These are phyloP conservation scores for Suillus weaverae DNA, from an alignment of 768 basidiomycete genomes.

Conservation along the genomic window DNA sequence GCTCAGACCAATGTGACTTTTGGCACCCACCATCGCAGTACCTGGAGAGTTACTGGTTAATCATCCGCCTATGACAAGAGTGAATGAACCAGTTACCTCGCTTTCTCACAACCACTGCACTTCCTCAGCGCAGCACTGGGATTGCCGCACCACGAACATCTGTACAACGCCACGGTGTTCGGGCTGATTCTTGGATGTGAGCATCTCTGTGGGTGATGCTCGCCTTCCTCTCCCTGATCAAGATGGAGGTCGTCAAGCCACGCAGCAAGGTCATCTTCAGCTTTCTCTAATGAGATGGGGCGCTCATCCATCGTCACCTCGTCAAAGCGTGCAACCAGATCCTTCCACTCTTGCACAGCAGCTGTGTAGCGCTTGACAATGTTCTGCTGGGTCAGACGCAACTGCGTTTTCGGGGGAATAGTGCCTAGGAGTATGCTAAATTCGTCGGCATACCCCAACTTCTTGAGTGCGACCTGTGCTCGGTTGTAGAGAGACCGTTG, in stretches of 20 bases:
- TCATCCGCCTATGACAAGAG: neutral
- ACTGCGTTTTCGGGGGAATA: constrained; percentile 48
- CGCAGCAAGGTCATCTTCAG: constrained; percentile 56
- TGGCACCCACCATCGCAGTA: constrained; percentile 46
- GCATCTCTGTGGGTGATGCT: constrained; percentile 29
- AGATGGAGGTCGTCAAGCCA: constrained; percentile 55
- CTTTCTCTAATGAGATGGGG: constrained; percentile 37
- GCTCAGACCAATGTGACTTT: constrained; percentile 39
- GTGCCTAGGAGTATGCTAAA: constrained; percentile 47
- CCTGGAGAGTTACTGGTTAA: constrained; percentile 22
- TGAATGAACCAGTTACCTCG: constrained; percentile 32
- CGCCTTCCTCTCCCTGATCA: constrained; percentile 37
- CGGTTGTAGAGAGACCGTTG: neutral
- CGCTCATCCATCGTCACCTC: constrained; percentile 27
- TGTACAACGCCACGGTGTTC: constrained; percentile 53
- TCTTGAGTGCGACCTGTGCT: constrained; percentile 37
- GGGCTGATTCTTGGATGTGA: constrained; percentile 47
- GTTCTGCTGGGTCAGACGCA: constrained; percentile 52
- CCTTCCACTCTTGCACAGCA: constrained; percentile 49
- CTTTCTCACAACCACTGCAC: constrained; percentile 45
- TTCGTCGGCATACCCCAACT: constrained; percentile 53
- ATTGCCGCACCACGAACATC: constrained; percentile 66
- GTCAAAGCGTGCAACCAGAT: constrained; percentile 40
- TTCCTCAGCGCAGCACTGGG: constrained; percentile 58
- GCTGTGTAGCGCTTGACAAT: constrained; percentile 47